Evolutionary conservation across 2,329 filamentous ascomycete species (phyloP).

Genomic region (Colletotrichum salicis): DNA sequence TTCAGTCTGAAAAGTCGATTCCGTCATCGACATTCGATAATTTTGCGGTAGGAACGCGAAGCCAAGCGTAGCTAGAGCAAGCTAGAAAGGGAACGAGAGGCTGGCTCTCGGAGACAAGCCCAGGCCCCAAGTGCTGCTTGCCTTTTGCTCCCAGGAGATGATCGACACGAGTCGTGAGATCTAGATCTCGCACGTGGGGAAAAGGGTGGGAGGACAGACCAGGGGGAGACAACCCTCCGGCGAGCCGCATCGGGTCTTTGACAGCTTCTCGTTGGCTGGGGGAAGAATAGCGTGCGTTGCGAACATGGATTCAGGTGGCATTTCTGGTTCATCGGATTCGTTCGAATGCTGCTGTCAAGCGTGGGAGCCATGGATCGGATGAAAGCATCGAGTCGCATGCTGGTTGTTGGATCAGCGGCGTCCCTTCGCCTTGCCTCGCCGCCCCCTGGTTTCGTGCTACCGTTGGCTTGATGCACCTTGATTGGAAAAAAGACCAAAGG

Average conservation of each 20-base stretch:
- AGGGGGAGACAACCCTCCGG: conserved; percentile 19
- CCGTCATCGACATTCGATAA: conserved; percentile 27
- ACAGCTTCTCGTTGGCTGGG: background rate
- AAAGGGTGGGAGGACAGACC: background rate
- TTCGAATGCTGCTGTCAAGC: background rate
- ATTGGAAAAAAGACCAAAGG: background rate
- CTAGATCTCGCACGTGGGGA: conserved; percentile 28
- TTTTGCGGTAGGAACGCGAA: background rate
- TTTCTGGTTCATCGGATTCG: background rate
- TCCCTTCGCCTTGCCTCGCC: background rate
- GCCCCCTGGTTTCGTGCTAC: background rate
- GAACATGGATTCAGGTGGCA: background rate
- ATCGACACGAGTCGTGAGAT: conserved; percentile 32
- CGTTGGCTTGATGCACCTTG: background rate
- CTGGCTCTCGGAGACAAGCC: background rate
- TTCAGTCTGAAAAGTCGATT: conserved; percentile 33
- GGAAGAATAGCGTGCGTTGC: background rate
- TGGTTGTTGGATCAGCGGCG: background rate
- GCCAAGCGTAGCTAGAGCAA: background rate
- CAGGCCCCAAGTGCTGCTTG: background rate
- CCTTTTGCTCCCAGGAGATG: background rate
- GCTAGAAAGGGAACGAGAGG: background rate
- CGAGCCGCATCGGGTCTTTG: conserved; percentile 21
- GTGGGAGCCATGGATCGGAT: conserved; percentile 2
- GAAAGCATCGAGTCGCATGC: conserved; percentile 1